Base-by-base conservation (phyloP, 768 basidiomycete species). In the Panellus pusillus region DNA sequence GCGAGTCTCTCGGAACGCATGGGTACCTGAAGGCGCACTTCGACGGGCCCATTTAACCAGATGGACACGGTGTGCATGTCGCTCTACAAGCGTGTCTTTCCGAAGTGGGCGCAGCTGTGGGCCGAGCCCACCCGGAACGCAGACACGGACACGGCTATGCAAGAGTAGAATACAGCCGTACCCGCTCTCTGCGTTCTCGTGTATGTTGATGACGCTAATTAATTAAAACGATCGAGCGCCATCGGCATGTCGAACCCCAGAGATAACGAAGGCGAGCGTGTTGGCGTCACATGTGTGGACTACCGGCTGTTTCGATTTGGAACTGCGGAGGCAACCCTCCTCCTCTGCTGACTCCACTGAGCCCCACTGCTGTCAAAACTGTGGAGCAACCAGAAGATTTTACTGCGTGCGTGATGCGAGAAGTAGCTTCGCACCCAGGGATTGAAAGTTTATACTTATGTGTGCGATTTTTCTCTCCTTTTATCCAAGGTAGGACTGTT, bases 31-130 rank as follows among this genome's bases (percentile, higher is more conserved):
- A 98, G 76, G 95, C 93, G 15, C 82, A 91, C 68, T 93, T 94
- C 70, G 94, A 97, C 66, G 92, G 91, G 13, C 91, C 89, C 18
- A 85, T 98, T n/a, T 62, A 88, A 81, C 65, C 93, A 94, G 75
- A 96, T 97, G 93, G 97, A 98, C 61, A 96, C 93, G 14, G 82
- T 98, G 51, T 97, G 94, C 69, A 89, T 98, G 88, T 85, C 87
- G 41, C 66, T 99, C 52, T 98, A 99, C 74, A 99, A 98, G 73
- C 79, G 97, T 38, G 87, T 94, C 52, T 98, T 83, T 71, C 96
- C 96, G 9, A 89, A 87, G 67, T 98, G 93, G 87, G 77, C 84
- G 44, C 74, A 76, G 59, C 54, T 79, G 45, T 89, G 80, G 81
- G 74, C 60, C 7, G 65, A 65, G 45, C 61, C 18, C 13, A 47